These are phyloP conservation scores for Heliamphora pulchella DNA, from an alignment of 179 eudicot species.

Conservation along the genomic window DNA sequence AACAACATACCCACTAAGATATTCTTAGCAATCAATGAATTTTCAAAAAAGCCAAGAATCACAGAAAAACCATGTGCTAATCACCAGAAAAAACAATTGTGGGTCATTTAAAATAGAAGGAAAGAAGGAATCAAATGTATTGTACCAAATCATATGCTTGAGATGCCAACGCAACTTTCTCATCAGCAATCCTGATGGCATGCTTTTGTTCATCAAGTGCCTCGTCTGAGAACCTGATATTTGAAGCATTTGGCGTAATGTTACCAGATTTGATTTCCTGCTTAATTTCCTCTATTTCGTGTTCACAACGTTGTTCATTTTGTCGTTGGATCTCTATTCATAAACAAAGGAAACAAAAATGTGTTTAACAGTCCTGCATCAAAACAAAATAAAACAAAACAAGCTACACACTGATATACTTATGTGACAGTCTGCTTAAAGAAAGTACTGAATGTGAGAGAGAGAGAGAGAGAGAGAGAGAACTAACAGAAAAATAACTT, in stretches of 20 bases:
- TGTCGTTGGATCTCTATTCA: conserved; percentile 58
- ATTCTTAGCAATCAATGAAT: background rate
- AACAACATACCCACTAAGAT: background rate
- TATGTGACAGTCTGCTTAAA: background rate
- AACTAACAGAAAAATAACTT: background rate
- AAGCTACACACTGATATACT: background rate
- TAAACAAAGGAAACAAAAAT: background rate
- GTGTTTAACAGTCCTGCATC: background rate
- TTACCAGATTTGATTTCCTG: conserved; percentile 51
- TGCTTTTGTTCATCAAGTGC: conserved; percentile 94
- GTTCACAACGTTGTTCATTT: conserved; percentile 77
- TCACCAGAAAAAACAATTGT: background rate
- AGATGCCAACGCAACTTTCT: conserved; percentile 85
- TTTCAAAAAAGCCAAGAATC: background rate
- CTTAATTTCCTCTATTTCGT: conserved; percentile 79
- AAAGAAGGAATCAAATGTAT: background rate
- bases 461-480: background rate
- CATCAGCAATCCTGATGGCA: conserved; percentile 93
- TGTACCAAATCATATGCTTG: conserved; percentile 94
- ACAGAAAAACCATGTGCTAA: background rate
- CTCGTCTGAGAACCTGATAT: conserved; percentile 67
- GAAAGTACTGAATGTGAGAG: background rate
- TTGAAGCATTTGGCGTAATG: conserved; percentile 55
- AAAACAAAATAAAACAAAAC: background rate
- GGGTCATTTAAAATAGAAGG: conserved; percentile 6